Conservation (phyloP, 1,284 basidiomycete species). For the Boletus austroedulis region DNA sequence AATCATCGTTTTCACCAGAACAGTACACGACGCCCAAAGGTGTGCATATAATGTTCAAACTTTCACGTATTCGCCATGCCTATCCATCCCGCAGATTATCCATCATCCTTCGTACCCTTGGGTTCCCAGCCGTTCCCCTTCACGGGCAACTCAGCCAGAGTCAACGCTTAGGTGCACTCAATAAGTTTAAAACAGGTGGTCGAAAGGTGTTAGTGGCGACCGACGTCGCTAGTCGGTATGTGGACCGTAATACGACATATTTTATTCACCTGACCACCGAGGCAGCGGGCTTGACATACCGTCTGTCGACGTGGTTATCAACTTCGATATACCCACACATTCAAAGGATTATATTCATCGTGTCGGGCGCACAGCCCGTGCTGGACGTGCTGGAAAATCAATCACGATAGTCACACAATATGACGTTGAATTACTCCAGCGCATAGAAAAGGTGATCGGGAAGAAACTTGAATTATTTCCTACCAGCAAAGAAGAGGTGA, state of each 20-base stretch:
- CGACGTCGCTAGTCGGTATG: constrained; percentile 91
- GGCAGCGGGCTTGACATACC: constrained; percentile 92
- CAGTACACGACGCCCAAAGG: constrained; percentile 91
- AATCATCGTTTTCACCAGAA: constrained; percentile 95
- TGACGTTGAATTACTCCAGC: constrained; percentile 94
- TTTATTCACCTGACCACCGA: constrained; percentile 8
- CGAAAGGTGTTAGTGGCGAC: constrained; percentile 92
- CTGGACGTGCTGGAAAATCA: constrained; percentile 92
- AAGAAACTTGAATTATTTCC: constrained; percentile 94
- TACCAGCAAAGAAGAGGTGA: constrained; percentile 88
- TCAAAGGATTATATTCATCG: constrained; percentile 99
- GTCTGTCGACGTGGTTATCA: constrained; percentile 94
- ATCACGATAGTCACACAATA: constrained; percentile 98
- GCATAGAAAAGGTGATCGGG: constrained; percentile 89
- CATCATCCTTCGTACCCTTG: constrained; percentile 86
- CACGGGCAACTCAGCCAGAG: constrained; percentile 96
- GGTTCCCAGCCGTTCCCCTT: constrained; percentile 93
- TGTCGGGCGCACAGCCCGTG: constrained; percentile 95
- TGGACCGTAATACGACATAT: constrained; percentile 8
- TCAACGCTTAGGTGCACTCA: constrained; percentile 89
- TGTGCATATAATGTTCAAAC: constrained; percentile 30
- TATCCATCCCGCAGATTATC: constrained; percentile 56
- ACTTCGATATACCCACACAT: constrained; percentile 97
- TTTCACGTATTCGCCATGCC: not conserved
- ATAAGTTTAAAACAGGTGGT: constrained; percentile 96